Conservation (phyloP, 805 yeast genomes). For the Clavispora carvajalis region DNA sequence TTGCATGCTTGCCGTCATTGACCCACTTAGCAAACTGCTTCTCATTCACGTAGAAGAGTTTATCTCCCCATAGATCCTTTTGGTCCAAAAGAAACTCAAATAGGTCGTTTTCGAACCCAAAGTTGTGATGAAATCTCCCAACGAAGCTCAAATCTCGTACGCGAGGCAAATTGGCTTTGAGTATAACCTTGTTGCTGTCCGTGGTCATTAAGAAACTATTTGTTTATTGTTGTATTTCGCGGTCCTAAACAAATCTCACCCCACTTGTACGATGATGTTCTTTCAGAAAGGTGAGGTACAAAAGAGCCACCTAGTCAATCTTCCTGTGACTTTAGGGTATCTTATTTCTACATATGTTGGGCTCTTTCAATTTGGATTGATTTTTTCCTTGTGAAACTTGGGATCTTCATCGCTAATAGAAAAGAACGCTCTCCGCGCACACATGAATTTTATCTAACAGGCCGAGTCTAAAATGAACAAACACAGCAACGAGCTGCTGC, state of each 20-base stretch:
- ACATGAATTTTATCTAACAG: not conserved
- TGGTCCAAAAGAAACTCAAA: constrained; percentile 38
- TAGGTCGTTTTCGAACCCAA: constrained; percentile 45
- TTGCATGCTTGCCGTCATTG: constrained; percentile 9
- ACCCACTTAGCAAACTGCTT: constrained; percentile 18
- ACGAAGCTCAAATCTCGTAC: constrained; percentile 16
- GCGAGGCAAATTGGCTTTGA: constrained; percentile 12
- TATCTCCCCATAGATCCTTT: constrained; percentile 47
- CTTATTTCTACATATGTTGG: too few relatives aligned
- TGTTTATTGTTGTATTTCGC: not conserved
- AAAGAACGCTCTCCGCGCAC: constrained; percentile 1
- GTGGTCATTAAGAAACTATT: constrained; percentile 6
- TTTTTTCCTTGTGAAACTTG: too few relatives aligned
- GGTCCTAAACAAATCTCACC: not conserved
- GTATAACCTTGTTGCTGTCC: constrained; percentile 9
- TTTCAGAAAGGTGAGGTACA: too few relatives aligned
- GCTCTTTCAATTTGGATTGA: too few relatives aligned
- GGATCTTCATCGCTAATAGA: too few relatives aligned
- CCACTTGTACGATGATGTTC: not conserved
- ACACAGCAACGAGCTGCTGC: not conserved
- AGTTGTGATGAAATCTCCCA: constrained; percentile 31
- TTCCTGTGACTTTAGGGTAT: too few relatives aligned
- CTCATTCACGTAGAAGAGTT: constrained; percentile 40
- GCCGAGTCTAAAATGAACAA: not conserved
- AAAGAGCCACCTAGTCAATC: too few relatives aligned